phyloP scores from a whole-genome alignment of 2,329 filamentous ascomycete species.

The Cladosporium halotolerans region DNA sequence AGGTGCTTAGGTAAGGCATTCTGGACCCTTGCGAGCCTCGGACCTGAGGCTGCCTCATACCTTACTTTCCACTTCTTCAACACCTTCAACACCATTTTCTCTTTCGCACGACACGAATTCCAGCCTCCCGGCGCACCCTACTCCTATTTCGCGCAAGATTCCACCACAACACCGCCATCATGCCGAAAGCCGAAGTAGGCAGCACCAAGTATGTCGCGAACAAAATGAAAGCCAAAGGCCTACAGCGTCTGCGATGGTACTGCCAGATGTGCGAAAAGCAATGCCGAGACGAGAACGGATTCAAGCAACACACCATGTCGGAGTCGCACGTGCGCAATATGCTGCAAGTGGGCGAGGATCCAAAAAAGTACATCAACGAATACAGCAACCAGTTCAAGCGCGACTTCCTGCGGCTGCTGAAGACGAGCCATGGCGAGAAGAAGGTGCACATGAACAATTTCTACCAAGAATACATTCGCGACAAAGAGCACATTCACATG shows the following conservation, averaged over 20 bases:
- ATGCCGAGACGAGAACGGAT: constrained; percentile 80
- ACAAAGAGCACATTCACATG: constrained; percentile 88
- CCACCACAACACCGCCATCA: constrained; percentile 40
- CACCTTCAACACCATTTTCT: too few species aligned
- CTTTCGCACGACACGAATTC: too few species aligned
- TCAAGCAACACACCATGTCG: constrained; percentile 72
- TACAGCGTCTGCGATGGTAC: constrained; percentile 83
- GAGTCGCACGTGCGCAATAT: constrained; percentile 89
- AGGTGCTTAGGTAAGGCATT: too few species aligned
- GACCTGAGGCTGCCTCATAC: too few species aligned
- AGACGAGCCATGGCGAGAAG: constrained; percentile 86
- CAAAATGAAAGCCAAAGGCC: constrained; percentile 75
- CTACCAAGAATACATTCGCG: constrained; percentile 87
- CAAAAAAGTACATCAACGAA: constrained; percentile 74
- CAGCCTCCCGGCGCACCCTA: too few species aligned
- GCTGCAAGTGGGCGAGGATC: constrained; percentile 78
- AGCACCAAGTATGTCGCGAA: constrained; percentile 87
- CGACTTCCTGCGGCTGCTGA: constrained; percentile 71
- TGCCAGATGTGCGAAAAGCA: constrained; percentile 73
- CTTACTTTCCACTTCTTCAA: too few species aligned
- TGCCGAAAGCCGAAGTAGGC: constrained; percentile 89
- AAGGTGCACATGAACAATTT: constrained; percentile 83
- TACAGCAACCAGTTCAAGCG: constrained; percentile 75
- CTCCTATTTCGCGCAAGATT: too few species aligned
- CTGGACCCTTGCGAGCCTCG: too few species aligned